Conservation (phyloP, 352 stramenopile species). For the Thraustochytrium sp. region DNA sequence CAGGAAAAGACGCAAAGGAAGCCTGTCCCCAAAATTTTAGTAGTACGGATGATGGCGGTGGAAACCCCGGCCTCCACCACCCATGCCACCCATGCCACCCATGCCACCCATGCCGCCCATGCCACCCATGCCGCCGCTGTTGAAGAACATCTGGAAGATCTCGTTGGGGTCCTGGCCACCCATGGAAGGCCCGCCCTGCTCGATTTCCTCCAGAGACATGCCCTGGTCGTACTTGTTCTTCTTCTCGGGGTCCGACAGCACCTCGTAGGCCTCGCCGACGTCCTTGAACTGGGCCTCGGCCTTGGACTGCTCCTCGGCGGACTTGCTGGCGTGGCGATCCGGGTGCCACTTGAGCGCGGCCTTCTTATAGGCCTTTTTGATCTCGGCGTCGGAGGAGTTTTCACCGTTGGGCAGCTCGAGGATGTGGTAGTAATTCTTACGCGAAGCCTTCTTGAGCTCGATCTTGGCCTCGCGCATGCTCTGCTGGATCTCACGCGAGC, state of each 20-base stretch:
- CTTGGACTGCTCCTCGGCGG: constrained; percentile 77
- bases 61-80: constrained; percentile 9
- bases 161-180: constrained; percentile 13
- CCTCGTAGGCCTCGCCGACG: constrained; percentile 89
- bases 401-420: constrained; percentile 66
- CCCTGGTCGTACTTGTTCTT: constrained; percentile 88
- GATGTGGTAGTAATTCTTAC: constrained; percentile 93
- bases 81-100: constrained; percentile 67
- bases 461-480: constrained; percentile 78
- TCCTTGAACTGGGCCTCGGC: constrained; percentile 90
- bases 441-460: constrained; percentile 83
- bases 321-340: constrained; percentile 82
- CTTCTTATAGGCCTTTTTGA: constrained; percentile 97
- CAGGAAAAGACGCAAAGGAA: too few relatives aligned
- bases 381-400: constrained; percentile 76
- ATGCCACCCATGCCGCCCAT: constrained; percentile 63
- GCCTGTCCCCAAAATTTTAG: too few relatives aligned
- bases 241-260: constrained; percentile 86
- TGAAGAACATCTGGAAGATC: constrained; percentile 44
- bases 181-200: constrained; percentile 59
- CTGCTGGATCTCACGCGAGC: constrained; percentile 54
- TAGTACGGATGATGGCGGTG: too few relatives aligned
- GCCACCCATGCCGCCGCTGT: constrained; percentile 61
- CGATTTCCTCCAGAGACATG: constrained; percentile 84
- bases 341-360: constrained; percentile 88